These are phyloP conservation scores for Cadophora luteo-olivacea DNA, from an alignment of 2,329 filamentous ascomycete species.

Conservation along the genomic window DNA sequence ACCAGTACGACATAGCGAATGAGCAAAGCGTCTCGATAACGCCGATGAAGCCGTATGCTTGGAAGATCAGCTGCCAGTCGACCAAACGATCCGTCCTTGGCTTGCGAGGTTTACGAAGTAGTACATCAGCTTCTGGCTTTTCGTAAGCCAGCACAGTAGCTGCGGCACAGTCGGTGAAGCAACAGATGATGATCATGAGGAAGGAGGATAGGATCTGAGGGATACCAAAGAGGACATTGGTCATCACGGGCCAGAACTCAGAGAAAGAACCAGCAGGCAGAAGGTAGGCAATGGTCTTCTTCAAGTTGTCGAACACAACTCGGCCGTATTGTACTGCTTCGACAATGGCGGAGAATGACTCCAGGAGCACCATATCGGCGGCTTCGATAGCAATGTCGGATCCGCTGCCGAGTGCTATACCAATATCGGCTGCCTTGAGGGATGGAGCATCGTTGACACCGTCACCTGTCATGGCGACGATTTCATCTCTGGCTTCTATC, in stretches of 20 bases:
- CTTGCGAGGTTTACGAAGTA: slow-evolving; percentile 71
- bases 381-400: slow-evolving; percentile 68
- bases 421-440: slow-evolving; percentile 69
- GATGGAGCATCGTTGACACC: slow-evolving; percentile 59
- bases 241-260: slow-evolving; percentile 68
- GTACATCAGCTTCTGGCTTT: slow-evolving; percentile 76
- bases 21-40: slow-evolving; percentile 65
- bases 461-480: slow-evolving; percentile 60
- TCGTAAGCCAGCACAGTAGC: slow-evolving; percentile 79
- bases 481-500: slow-evolving; percentile 57
- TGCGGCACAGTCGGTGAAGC: slow-evolving; percentile 78
- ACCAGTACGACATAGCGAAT: slow-evolving; percentile 73
- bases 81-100: slow-evolving; percentile 75
- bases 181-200: slow-evolving; percentile 57
- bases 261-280: slow-evolving; percentile 66
- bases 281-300: slow-evolving; percentile 69
- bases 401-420: slow-evolving; percentile 63
- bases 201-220: slow-evolving; percentile 66
- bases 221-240: slow-evolving; percentile 66
- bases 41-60: slow-evolving; percentile 76
- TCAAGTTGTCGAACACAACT: slow-evolving; percentile 80
- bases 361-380: slow-evolving; percentile 67
- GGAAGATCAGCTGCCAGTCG: slow-evolving; percentile 73
- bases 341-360: slow-evolving; percentile 75
- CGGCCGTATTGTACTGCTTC: slow-evolving; percentile 76